phyloP scores from a whole-genome alignment of 805 yeast species.

The Maudiozyma turicensis region DNA sequence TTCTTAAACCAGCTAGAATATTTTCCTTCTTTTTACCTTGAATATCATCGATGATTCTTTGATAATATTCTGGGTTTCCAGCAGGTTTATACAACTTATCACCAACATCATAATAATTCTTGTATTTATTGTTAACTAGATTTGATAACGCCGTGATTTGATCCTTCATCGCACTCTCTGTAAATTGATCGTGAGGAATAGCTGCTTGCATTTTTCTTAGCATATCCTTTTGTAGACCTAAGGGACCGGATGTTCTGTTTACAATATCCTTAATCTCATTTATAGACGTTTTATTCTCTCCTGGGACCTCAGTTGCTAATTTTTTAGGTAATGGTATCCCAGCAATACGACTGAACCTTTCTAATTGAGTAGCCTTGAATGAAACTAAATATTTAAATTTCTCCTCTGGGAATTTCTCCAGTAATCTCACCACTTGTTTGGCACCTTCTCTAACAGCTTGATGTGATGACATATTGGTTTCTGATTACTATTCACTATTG shows the following conservation, averaged over 20 bases:
- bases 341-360: slow-evolving; percentile 44
- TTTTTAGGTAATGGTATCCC: slow-evolving; percentile 32
- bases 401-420: slow-evolving; percentile 61
- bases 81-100: slow-evolving; percentile 67
- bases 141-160: slow-evolving; percentile 52
- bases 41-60: slow-evolving; percentile 58
- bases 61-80: slow-evolving; percentile 76
- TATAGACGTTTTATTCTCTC: slow-evolving; percentile 30
- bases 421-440: slow-evolving; percentile 44
- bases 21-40: slow-evolving; percentile 63
- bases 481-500: too few species aligned
- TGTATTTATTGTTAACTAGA: slow-evolving; percentile 51
- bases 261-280: slow-evolving; percentile 33
- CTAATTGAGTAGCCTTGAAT: slow-evolving; percentile 57
- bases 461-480: slow-evolving; percentile 7
- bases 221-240: slow-evolving; percentile 41
- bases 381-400: slow-evolving; percentile 59
- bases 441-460: slow-evolving; percentile 38
- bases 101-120: slow-evolving; percentile 51
- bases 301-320: slow-evolving; percentile 10
- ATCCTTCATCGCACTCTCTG: slow-evolving; percentile 37
- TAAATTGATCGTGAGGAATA: slow-evolving; percentile 41
- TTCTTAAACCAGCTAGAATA: slow-evolving; percentile 54
- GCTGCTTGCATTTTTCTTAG: slow-evolving; percentile 34
- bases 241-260: slow-evolving; percentile 29